phyloP scores from a whole-genome alignment of 257 asterid genomes.

The Solanum virginianum region DNA sequence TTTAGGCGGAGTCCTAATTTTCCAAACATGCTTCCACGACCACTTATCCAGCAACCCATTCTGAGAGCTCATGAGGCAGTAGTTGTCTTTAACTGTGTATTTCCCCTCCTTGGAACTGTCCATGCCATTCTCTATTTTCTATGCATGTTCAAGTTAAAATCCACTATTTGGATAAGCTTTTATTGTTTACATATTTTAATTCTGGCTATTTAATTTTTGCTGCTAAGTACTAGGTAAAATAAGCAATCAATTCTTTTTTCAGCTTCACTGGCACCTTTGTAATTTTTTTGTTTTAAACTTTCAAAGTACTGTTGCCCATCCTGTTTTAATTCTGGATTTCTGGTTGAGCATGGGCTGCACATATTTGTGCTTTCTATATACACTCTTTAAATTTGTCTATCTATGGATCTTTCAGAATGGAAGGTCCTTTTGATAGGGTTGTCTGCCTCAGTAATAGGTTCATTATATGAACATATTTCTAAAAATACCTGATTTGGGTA shows the following conservation, averaged over 20 bases:
- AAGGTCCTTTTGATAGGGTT: not conserved
- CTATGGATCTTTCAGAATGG: not conserved
- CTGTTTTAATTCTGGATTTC: not conserved
- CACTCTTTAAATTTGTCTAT: not conserved
- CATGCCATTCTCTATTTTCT: not conserved
- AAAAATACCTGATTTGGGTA: not conserved
- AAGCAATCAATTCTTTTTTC: not conserved
- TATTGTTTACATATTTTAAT: not conserved
- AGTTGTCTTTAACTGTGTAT: not conserved
- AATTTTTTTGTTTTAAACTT: not conserved
- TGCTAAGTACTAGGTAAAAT: not conserved
- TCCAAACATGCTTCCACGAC: not conserved
- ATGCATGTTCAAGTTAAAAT: not conserved
- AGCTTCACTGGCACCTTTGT: not conserved
- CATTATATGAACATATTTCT: not conserved
- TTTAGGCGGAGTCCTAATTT: not conserved
- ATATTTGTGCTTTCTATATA: not conserved
- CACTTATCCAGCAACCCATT: not conserved
- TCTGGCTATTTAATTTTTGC: not conserved
- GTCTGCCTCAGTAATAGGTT: not conserved
- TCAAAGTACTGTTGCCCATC: not conserved
- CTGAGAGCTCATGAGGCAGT: not conserved
- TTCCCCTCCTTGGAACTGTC: not conserved
- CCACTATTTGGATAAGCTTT: not conserved
- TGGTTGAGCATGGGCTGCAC: not conserved